Evolutionary conservation across 2,329 filamentous ascomycete genomes (phyloP).

Genomic region (Cladosporium sp.): DNA sequence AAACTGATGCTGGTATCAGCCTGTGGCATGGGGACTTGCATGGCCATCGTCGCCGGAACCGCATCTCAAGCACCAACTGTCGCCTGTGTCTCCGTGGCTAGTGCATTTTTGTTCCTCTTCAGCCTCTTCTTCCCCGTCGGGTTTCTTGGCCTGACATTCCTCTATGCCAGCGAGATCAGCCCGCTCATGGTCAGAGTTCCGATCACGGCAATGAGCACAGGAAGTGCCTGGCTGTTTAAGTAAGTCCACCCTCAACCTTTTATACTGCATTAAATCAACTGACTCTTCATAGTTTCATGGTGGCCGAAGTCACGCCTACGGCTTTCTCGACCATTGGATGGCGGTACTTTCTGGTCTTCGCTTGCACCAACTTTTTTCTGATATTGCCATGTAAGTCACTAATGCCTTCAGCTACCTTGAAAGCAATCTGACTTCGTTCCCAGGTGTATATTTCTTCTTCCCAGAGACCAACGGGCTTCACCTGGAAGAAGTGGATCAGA

Average conservation of each 20-base stretch:
- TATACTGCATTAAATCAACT: no score
- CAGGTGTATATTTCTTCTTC: slow-evolving; percentile 56
- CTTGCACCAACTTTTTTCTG: slow-evolving; percentile 48
- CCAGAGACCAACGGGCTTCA: slow-evolving; percentile 52
- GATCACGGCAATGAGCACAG: slow-evolving; percentile 59
- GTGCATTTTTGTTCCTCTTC: slow-evolving; percentile 60
- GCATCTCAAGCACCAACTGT: slow-evolving; percentile 47
- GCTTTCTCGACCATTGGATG: slow-evolving; percentile 48
- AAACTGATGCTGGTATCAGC: slow-evolving; percentile 56
- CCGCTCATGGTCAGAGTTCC: slow-evolving; percentile 54
- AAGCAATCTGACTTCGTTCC: neutral
- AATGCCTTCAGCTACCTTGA: neutral
- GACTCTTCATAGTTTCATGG: slow-evolving; percentile 32
- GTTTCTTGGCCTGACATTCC: slow-evolving; percentile 60
- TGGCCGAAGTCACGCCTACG: slow-evolving; percentile 34
- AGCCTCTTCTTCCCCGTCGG: slow-evolving; percentile 62
- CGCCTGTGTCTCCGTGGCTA: slow-evolving; percentile 52
- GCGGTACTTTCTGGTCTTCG: slow-evolving; percentile 54
- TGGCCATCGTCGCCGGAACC: slow-evolving; percentile 54
- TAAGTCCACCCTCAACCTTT: slow-evolving; percentile 26
- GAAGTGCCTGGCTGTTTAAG: slow-evolving; percentile 53
- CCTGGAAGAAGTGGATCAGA: slow-evolving; percentile 53
- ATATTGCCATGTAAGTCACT: slow-evolving; percentile 1
- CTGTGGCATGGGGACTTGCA: slow-evolving; percentile 54
- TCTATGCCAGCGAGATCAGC: slow-evolving; percentile 61